These are phyloP conservation scores for Penicillium sp. DNA, from an alignment of 2,329 filamentous ascomycete genomes.

Conservation along the genomic window DNA sequence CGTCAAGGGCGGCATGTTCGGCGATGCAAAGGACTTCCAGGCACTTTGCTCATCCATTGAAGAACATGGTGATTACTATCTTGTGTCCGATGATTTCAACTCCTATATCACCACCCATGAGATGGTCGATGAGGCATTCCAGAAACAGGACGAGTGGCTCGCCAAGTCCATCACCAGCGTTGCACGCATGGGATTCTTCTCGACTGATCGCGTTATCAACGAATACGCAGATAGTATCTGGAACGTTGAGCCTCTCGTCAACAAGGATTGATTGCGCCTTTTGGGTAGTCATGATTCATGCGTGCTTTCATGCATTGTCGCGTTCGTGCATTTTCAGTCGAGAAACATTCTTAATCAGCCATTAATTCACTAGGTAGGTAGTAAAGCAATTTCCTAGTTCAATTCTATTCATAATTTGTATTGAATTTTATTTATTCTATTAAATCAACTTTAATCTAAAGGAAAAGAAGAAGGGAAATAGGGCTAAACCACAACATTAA, in stretches of 20 bases:
- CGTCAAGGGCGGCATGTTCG: constrained; percentile 80
- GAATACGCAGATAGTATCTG: constrained; percentile 97
- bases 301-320: not conserved
- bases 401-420: no score
- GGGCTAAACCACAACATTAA: not conserved
- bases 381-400: no score
- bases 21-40: constrained; percentile 74
- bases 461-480: not conserved
- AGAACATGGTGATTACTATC: constrained; percentile 95
- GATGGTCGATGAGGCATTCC: constrained; percentile 88
- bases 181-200: constrained; percentile 96
- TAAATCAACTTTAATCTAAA: not conserved
- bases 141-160: constrained; percentile 89
- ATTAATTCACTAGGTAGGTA: not conserved
- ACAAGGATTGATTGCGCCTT: constrained; percentile 31
- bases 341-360: not conserved
- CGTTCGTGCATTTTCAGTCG: not conserved
- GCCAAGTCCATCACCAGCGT: constrained; percentile 88
- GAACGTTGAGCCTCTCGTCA: constrained; percentile 82
- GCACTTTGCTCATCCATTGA: constrained; percentile 81
- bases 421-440: not conserved
- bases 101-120: constrained; percentile 90
- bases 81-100: constrained; percentile 96
- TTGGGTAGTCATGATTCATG: not conserved
- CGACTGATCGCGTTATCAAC: constrained; percentile 89